phyloP scores from a whole-genome alignment of 208 protist genomes.

The Acanthamoeba royreba region DNA sequence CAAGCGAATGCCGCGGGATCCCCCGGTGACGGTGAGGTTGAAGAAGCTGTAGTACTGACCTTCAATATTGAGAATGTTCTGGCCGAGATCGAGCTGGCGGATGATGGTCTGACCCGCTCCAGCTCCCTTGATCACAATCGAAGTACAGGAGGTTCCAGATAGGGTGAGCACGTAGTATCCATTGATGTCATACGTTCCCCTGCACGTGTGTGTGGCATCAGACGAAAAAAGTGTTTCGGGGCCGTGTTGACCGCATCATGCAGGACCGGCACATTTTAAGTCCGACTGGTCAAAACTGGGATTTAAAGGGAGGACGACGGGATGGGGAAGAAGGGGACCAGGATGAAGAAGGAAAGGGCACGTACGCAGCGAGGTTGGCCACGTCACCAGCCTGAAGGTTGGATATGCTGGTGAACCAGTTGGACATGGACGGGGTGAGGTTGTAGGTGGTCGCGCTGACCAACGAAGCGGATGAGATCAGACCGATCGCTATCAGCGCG shows the following conservation, averaged over 20 bases:
- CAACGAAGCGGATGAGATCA: too few species aligned
- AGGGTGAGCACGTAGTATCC: background rate
- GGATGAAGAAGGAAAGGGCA: background rate
- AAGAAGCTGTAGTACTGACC: background rate
- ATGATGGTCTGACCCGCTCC: background rate
- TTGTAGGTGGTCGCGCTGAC: background rate
- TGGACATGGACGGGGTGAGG: background rate
- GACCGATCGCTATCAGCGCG: too few species aligned
- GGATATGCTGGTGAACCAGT: background rate
- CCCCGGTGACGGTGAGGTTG: background rate
- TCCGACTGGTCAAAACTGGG: too few species aligned
- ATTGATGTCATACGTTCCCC: too few species aligned
- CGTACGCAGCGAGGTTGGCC: background rate
- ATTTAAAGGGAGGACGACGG: too few species aligned
- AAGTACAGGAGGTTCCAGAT: background rate
- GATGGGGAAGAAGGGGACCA: too few species aligned
- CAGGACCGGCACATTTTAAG: too few species aligned
- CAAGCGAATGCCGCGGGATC: background rate
- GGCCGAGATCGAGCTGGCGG: background rate
- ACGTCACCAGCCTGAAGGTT: background rate
- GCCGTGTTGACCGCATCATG: too few species aligned
- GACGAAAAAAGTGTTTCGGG: too few species aligned
- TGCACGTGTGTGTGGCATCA: too few species aligned
- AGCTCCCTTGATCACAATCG: background rate
- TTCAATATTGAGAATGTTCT: background rate